Evolutionary conservation across 805 yeast species (phyloP).

Genomic region (Barnettozyma sp.): DNA sequence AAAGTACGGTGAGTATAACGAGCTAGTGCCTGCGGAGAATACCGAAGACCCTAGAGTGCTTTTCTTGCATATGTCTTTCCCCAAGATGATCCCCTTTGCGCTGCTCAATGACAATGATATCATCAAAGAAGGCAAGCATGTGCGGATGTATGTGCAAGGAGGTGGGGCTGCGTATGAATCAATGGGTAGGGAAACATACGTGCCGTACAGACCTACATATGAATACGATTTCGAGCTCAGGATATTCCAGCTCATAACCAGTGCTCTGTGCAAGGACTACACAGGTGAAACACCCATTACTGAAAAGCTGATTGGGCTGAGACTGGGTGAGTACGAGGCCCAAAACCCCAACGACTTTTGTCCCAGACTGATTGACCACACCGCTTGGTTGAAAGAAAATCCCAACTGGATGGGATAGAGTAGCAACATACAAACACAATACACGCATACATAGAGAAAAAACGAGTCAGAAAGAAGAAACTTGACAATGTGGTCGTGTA

Average conservation of each 20-base stretch:
- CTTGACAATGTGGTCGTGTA: no score
- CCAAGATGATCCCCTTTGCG: constrained; percentile 2
- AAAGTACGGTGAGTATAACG: neutral
- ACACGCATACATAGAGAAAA: no score
- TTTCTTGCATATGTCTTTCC: constrained; percentile 3
- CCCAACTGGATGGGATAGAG: constrained; percentile 1
- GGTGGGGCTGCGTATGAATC: neutral
- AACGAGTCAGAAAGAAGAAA: no score
- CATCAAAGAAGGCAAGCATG: constrained; percentile 2
- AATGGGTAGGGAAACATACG: constrained; percentile 1
- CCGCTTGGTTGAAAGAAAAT: neutral
- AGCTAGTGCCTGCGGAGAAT: neutral
- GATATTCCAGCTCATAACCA: constrained; percentile 1
- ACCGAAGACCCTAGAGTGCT: neutral
- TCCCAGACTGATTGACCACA: constrained; percentile 1
- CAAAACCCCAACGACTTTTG: constrained; percentile 2
- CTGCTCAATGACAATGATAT: constrained; percentile 1
- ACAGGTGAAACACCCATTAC: neutral
- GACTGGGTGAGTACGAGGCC: constrained; percentile 1
- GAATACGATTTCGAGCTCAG: constrained; percentile 2
- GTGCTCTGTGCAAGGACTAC: constrained; percentile 1
- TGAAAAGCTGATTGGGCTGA: constrained; percentile 1
- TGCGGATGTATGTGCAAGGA: constrained; percentile 2
- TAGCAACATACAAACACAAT: no score
- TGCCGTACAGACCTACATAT: constrained; percentile 1